Evolutionary conservation across 2,329 filamentous ascomycete genomes (phyloP), one percentile per base, ranked within the genome.

Genomic region (Eurotiales sp.): DNA sequence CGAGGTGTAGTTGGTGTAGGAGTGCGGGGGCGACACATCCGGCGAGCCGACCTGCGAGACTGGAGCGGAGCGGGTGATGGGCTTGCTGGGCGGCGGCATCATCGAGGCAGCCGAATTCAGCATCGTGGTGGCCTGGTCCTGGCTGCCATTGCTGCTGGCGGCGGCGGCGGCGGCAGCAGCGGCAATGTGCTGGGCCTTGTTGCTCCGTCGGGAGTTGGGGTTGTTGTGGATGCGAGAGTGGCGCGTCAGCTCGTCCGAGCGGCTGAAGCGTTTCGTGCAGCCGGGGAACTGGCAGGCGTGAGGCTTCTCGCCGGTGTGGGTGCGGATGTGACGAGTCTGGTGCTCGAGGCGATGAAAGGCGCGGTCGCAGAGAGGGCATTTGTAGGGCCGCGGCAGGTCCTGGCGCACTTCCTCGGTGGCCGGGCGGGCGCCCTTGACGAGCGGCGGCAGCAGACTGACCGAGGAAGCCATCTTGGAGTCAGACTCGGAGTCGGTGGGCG

Each of bases 221-320:
- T 97, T 99, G 83, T 89, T 96, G 82, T 99, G 92, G 76, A 99
- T 99, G 70, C 92, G 84, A 68, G 92, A 96, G 75, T 99, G 92
- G 55, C 92, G 86, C 56, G 93, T 99, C 61, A 99, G 80, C 75
- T 99, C 92, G 68, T 99, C 92, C 11, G 92, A 96, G 58, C 92
- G 86, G 58, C 89, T 95, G 77, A 99, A 97, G 64, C 92, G 89
- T 76, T 97, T 97, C 62, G 88, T 92, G 83, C 92, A 97, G 62
- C 91, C 90, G 3, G 90, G 90, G 65, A 92, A 96, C 69, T 89
- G 86, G 82, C 92, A 99, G 56, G 88, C 91, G 66, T 97, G 93
- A 43, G 92, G 92, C 80, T 97, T 99, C 78, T 99, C 92, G 64
- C 92, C 93, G 0, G 92, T 99, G 73, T 99, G 92, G 6, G 93